Evolutionary conservation across 768 basidiomycete genomes (phyloP).

Genomic region (Amanita brunnescens): DNA sequence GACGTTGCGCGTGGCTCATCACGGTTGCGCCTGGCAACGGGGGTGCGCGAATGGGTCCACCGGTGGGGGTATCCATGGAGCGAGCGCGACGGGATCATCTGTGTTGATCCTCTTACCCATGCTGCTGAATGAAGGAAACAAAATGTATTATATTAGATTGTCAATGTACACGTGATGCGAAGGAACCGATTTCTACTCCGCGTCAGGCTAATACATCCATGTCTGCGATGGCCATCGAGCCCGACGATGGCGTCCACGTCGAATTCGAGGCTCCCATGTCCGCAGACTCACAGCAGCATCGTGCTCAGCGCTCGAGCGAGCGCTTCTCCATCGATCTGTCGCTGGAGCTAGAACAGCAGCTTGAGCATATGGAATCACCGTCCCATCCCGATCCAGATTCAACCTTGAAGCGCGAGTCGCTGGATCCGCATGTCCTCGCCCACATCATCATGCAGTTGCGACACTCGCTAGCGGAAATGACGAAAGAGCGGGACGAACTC

Average conservation of each 20-base stretch:
- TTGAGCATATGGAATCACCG: slow-evolving; percentile 56
- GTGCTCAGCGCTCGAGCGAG: slow-evolving; percentile 12
- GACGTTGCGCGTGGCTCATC: slow-evolving; percentile 76
- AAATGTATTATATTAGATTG: slow-evolving; percentile 2
- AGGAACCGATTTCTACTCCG: too few species aligned
- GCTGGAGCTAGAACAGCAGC: slow-evolving; percentile 72
- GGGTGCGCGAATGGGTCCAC: slow-evolving; percentile 86
- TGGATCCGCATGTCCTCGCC: slow-evolving; percentile 70
- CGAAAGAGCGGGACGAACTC: slow-evolving; percentile 67
- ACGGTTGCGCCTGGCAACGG: slow-evolving; percentile 73
- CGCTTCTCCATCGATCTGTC: slow-evolving; percentile 69
- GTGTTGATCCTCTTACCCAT: slow-evolving; percentile 81
- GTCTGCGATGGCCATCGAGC: not conserved
- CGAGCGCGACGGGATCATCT: slow-evolving; percentile 85
- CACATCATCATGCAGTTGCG: slow-evolving; percentile 71
- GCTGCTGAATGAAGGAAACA: slow-evolving; percentile 29
- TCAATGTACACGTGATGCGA: slow-evolving; percentile 9
- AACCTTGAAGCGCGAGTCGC: slow-evolving; percentile 29
- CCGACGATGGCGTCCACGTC: not conserved
- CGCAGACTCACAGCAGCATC: not conserved
- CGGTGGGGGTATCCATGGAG: slow-evolving; percentile 96
- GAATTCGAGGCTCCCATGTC: not conserved
- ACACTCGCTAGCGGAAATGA: slow-evolving; percentile 50
- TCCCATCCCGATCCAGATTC: slow-evolving; percentile 20
- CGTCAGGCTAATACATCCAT: not conserved